Evolutionary conservation across 441 rosid genomes (phyloP), one percentile per base, ranked within the genome.

Genomic region (Gossypium trilobum): DNA sequence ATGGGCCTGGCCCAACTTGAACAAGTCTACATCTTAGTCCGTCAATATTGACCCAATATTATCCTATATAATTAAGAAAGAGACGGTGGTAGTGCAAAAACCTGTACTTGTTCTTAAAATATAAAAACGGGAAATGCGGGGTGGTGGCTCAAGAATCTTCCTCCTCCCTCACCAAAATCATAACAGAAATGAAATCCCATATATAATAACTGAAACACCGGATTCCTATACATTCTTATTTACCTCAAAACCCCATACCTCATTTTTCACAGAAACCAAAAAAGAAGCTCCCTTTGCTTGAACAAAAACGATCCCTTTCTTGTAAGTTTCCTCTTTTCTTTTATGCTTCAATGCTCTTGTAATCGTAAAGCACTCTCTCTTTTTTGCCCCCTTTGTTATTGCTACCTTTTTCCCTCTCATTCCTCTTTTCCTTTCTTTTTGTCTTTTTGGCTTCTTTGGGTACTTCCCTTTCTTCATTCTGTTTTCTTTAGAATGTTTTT

Each of bases 291-390:
- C 81, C 85, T 84, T 86, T 66, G 79, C 91, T 88, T 89, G 62
- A 81, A 84, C 85, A 76, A 77, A 79, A 78, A 62, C 84, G 79
- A 88, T 78, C 80, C 92, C 81, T 84, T 84, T 78, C 86, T 79
- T 86, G 86, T 70, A 92, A 91, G 96, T 79, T 83, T 89, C 84
- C 73, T 78, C 74, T 14, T 16, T 16, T 13, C 6, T 5, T 58
- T 58, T 58, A 5, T 25, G 36, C 36, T 58, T 58, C 5, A 1
- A 58, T 23, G 63, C 17, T 36, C 58, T 51, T 51, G 51, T 68
- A 62, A 79, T 68, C 68, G 78, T 81, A 75, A 86, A 83, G 75
- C 55, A 39, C 66, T 61, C 64, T 73, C 71, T 79, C 78, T 64
- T 76, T 77, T 73, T 31, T 39, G 44, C 44, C 73, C 71, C 27